phyloP scores from a whole-genome alignment of 1,284 basidiomycete genomes.

The Moesziomyces parantarcticus region DNA sequence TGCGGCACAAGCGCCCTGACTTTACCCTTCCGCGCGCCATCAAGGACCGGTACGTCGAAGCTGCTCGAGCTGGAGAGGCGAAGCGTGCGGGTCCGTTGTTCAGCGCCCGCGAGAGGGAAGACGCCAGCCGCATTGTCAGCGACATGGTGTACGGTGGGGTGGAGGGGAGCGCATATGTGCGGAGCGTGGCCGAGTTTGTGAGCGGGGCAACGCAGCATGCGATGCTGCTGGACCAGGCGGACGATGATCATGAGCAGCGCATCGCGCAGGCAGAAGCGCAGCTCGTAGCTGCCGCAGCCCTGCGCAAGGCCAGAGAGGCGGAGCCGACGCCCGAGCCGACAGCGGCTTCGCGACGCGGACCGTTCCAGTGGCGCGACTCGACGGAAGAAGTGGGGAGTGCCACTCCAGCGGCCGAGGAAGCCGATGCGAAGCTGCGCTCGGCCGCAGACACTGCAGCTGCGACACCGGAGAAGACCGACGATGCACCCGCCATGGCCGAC shows the following conservation, averaged over 20 bases:
- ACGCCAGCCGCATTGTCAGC: conserved; percentile 29
- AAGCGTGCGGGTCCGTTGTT: conserved; percentile 14
- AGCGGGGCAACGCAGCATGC: conserved; percentile 42
- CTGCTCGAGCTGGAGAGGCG: conserved; percentile 9
- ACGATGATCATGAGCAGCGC: conserved; percentile 31
- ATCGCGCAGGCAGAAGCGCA: conserved; percentile 21
- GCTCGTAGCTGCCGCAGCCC: conserved; percentile 12
- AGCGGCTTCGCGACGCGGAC: conserved; percentile 34
- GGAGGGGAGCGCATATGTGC: conserved; percentile 46
- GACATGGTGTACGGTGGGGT: conserved; percentile 53
- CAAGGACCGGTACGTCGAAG: conserved; percentile 12
- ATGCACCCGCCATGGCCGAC: conserved; percentile 14
- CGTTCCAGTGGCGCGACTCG: conserved; percentile 45
- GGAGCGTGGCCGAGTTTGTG: conserved; percentile 56
- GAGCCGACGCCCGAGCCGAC: conserved; percentile 22
- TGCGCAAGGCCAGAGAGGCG: conserved; percentile 17
- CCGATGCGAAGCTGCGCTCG: background rate
- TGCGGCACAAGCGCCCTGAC: conserved; percentile 8
- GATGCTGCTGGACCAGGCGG: conserved; percentile 27
- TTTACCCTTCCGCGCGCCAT: conserved; percentile 10
- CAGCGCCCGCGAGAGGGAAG: conserved; percentile 29
- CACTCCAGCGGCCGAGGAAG: conserved; percentile 10
- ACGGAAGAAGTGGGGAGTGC: conserved; percentile 26
- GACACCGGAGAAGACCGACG: conserved; percentile 11
- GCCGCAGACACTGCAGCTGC: conserved; percentile 5